phyloP scores from a whole-genome alignment of 345 rosid genomes.

The Salix brachista region DNA sequence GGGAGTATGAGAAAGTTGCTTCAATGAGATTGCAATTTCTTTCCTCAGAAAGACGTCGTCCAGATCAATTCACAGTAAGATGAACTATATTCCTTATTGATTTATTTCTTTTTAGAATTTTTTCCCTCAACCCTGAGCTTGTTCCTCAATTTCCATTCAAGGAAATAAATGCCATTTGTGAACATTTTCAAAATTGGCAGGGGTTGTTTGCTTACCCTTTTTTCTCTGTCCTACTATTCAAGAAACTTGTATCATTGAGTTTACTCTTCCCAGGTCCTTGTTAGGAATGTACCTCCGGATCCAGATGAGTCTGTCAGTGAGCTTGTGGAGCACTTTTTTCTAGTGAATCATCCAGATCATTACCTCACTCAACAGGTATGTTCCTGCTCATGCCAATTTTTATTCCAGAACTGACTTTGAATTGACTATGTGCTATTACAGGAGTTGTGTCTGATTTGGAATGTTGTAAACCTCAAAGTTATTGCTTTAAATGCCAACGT shows the following conservation, averaged over 20 bases:
- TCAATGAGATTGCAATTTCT: conserved; percentile 81
- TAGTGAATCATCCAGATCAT: conserved; percentile 78
- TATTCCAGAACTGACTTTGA: neutral
- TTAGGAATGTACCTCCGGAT: conserved; percentile 77
- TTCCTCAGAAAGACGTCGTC: conserved; percentile 75
- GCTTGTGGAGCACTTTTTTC: conserved; percentile 82
- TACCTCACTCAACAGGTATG: conserved; percentile 69
- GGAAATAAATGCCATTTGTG: neutral
- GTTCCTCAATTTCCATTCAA: neutral
- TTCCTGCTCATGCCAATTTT: neutral
- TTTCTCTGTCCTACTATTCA: neutral
- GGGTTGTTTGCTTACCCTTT: neutral
- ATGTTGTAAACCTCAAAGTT: neutral
- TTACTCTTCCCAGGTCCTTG: conserved; percentile 54
- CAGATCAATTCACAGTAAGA: conserved; percentile 87
- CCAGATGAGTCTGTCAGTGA: conserved; percentile 72
- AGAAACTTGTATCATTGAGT: neutral
- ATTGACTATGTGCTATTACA: neutral
- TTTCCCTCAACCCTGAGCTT: neutral
- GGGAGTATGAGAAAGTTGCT: conserved; percentile 77
- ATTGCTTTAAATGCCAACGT: neutral
- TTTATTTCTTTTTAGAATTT: neutral
- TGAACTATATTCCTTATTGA: conserved; percentile 8
- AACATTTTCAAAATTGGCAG: neutral
- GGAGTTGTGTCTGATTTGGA: neutral